Base-by-base conservation (phyloP, 1,284 basidiomycete genomes). In the Puccinia hordei region DNA sequence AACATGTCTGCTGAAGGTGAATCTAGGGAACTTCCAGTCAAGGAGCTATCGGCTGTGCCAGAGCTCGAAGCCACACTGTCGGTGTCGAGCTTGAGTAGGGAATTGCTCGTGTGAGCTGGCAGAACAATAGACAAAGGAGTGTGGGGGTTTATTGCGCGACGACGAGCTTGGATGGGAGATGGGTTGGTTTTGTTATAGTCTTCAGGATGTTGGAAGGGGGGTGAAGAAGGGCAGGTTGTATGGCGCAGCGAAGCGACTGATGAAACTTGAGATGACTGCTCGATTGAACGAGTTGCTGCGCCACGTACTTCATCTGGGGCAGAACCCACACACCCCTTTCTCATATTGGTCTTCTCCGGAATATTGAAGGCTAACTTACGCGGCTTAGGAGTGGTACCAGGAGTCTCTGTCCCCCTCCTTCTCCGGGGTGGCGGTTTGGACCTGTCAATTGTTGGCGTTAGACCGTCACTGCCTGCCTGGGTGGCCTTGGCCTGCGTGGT, bases 111-210 rank as follows among this genome's bases (percentile, higher is more conserved):
- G 17, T 1, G 71, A 57, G 71, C 71, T 73, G 71, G 71, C 71
- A 57, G 35, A 35, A 73, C 71, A 59, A 73, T 73, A 24, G 53
- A 51, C 53, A 73, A 73, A 73, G 71, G 71, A 73, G 71, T 73
- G 71, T 73, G 71, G n/a, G 71, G 53, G 51, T 41, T 8, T 53
- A 59, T 73, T 55, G 51, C 71, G 71, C 71, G 71, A 57, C 71
- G 71, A 27, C 71, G 71, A 59, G 71, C 46, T 38, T 55, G 71
- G 10, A 73, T 55, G 46, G 71, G 71, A 33, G 71, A 73, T 57
- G 49, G 51, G 6, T 3, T 53, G 27, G 49, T 46, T 46, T 53
- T 73, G 35, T 57, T 73, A 57, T 73, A 17, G 30, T 73, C 71
- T 35, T n/a, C 68, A 53, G 68, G 30, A 71, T 22, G 17, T 38